Evolutionary conservation across 192 early-diverging fungal species (phyloP).

Genomic region (Entomortierella lignicola): DNA sequence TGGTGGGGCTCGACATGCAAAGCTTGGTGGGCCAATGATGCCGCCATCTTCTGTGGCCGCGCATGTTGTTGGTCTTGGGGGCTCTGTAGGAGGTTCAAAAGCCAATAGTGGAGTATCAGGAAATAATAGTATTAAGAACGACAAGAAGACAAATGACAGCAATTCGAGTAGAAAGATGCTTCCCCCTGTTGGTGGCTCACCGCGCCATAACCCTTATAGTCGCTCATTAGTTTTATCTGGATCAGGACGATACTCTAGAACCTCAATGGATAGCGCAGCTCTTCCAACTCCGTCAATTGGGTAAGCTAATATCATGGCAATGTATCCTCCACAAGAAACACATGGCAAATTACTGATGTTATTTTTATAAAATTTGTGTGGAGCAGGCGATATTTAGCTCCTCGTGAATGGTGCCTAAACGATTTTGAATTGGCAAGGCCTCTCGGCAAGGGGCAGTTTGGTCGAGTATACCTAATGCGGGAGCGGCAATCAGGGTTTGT

Average conservation of each 20-base stretch:
- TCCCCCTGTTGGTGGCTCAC: constrained; percentile 30
- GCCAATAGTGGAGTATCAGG: not conserved
- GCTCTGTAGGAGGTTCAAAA: constrained; percentile 22
- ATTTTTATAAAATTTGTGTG: not conserved
- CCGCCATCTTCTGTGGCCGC: constrained; percentile 39
- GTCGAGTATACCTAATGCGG: constrained; percentile 91
- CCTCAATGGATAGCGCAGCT: constrained; percentile 1
- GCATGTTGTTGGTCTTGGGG: constrained; percentile 34
- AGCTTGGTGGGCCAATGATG: constrained; percentile 18
- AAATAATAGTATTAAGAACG: constrained; percentile 9
- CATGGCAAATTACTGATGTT: not conserved
- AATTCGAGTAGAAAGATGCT: constrained; percentile 31
- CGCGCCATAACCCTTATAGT: constrained; percentile 33
- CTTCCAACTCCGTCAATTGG: not conserved
- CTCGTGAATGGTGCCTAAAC: constrained; percentile 65
- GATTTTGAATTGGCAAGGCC: constrained; percentile 94
- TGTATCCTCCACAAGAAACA: too few relatives aligned
- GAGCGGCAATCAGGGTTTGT: constrained; percentile 89
- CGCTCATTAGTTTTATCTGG: constrained; percentile 31
- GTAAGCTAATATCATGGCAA: constrained; percentile 2
- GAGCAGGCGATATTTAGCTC: constrained; percentile 19
- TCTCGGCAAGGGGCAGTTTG: constrained; percentile 97
- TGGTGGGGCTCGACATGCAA: constrained; percentile 41
- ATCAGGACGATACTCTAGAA: constrained; percentile 5
- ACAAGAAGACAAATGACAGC: not conserved